Base-by-base conservation (phyloP, 2,329 filamentous ascomycete genomes). In the Plenodomus biglobosus region DNA sequence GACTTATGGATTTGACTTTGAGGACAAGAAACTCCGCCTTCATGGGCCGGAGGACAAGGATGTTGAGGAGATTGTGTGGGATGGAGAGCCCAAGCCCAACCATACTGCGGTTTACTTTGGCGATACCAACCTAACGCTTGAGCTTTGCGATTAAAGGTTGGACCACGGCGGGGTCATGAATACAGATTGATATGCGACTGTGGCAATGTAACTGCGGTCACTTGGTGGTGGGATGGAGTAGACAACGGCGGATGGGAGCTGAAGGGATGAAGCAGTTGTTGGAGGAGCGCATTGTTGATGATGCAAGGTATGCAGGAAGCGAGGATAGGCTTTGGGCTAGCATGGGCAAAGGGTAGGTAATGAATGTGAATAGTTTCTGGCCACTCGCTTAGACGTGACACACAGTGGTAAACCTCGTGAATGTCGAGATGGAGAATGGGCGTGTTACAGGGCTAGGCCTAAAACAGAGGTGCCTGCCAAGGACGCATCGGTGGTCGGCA, bases 1-100 rank as follows among this genome's bases (percentile, higher is more conserved):
- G 13, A 35, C 41, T 1, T 38, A 52, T 19, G 64, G 59, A 11
- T 62, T 58, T 22, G 59, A 55, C 22, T 67, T 64, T 38, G 38
- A 20, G 39, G 61, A 56, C 5, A 8, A 55, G 32, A 61, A 55
- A 20, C 22, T 64, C 3, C 55, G 50, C 32, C 22, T 63, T 7
- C 42, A 43, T 19, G 60, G 55, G 21, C 34, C 38, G 4, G 44
- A 44, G 5, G 45, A 44, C 1, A 27, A 44, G 44, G 18, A 24
- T 22, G 46, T 50, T 1, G 38, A 39, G 20, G 46, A 59, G 24
- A 53, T 61, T 42, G 44, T 46, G 10, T 64, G 61, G 61, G 21
- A 56, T 15, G 57, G 55, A 2, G 41, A 45, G 22, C 59, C 56
- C 11, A 48, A 50, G 41, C 51, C 46, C 8, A 45, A 48, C 16